Percentiles rank a stretch among this genome's conserved stretches.
Evolutionary conservation across 2,329 filamentous ascomycete species (phyloP).

Genomic region (Hypoxylon sp.): DNA sequence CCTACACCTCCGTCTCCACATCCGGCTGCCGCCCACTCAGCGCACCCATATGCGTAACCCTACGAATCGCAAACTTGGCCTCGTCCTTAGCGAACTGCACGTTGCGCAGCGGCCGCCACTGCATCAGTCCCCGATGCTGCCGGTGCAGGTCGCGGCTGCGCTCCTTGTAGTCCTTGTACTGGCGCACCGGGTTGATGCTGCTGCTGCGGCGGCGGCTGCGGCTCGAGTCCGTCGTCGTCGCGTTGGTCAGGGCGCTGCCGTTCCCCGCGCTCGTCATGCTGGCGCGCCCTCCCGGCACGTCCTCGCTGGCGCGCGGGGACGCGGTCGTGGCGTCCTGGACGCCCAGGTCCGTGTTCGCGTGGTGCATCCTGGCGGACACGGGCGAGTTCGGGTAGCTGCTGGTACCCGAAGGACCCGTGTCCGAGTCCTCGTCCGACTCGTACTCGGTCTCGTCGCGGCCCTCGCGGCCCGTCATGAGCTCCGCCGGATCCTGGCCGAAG

Average conservation of each 20-base stretch:
- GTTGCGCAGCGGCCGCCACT: constrained; percentile 92
- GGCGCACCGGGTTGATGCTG: constrained; percentile 64
- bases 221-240: constrained; percentile 32
- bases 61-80: constrained; percentile 79
- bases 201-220: constrained; percentile 38
- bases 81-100: constrained; percentile 89
- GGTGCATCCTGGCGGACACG: constrained; percentile 33
- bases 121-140: constrained; percentile 91
- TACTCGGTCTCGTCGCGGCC: constrained; percentile 54
- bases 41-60: constrained; percentile 80
- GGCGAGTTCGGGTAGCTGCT: constrained; percentile 49
- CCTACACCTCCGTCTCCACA: constrained; percentile 79
- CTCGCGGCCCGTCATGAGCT: constrained; percentile 54
- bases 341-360: constrained; percentile 47
- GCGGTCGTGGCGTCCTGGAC: constrained; percentile 56
- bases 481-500: constrained; percentile 80
- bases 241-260: constrained; percentile 42
- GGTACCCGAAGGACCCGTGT: constrained; percentile 42
- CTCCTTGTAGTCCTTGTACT: constrained; percentile 72
- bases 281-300: constrained; percentile 17
- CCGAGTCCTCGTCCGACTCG: constrained; percentile 50
- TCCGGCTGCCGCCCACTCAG: constrained; percentile 86
- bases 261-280: constrained; percentile 27
- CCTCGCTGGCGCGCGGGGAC: constrained; percentile 45
- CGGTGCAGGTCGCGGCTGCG: constrained; percentile 81